These are phyloP conservation scores for Lentinula novae-zelandiae DNA, from an alignment of 1,284 basidiomycete genomes.

Conservation along the genomic window DNA sequence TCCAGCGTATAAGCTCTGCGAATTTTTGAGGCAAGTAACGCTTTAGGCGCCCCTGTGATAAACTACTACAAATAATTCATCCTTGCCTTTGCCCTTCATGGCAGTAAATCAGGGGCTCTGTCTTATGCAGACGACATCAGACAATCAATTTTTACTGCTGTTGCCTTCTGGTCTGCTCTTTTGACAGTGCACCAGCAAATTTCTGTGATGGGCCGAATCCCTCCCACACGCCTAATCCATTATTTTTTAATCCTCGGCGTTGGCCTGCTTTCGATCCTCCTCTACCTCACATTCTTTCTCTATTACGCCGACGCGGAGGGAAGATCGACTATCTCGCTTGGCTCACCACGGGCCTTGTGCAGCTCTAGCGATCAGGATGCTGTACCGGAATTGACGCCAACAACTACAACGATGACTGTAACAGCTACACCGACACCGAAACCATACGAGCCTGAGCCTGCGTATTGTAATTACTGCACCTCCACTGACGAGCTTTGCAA, in stretches of 20 bases:
- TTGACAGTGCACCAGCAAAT: no score
- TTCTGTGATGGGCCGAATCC: neutral
- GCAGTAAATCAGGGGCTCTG: no score
- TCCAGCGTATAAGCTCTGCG: no score
- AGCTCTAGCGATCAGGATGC: neutral
- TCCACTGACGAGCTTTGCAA: neutral
- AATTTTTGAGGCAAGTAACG: no score
- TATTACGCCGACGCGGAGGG: neutral
- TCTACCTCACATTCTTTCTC: neutral
- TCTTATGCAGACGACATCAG: no score
- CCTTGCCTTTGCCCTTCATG: no score
- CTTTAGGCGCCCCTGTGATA: no score
- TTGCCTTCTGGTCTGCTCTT: no score
- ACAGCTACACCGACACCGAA: neutral
- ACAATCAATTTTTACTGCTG: no score
- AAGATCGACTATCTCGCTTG: neutral
- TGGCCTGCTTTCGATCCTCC: neutral
- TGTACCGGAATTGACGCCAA: neutral
- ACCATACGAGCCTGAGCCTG: neutral
- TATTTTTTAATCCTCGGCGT: neutral
- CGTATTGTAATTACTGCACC: conserved; percentile 3
- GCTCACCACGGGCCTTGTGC: neutral
- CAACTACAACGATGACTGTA: neutral
- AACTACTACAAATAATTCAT: no score
- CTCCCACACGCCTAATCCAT: neutral